Evolutionary conservation across 2,329 filamentous ascomycete genomes (phyloP).

Genomic region (Colletotrichum sp.): DNA sequence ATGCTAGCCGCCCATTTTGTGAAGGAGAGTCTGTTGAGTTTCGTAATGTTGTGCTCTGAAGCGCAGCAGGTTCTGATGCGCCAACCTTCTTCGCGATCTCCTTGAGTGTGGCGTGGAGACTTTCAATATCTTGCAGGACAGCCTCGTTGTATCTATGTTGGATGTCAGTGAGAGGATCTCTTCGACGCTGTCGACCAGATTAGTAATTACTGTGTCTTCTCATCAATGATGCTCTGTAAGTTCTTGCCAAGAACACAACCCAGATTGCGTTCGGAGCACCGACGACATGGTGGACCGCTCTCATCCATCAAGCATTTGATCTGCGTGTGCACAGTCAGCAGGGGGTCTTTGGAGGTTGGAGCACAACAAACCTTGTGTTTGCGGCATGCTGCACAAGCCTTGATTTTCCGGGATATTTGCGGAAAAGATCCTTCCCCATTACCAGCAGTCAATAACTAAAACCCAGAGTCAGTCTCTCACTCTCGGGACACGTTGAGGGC

Average conservation of each 20-base stretch:
- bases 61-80: background rate
- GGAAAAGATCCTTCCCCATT: constrained; percentile 25
- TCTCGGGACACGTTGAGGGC: background rate
- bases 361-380: constrained; percentile 40
- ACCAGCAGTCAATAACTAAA: constrained; percentile 15
- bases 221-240: constrained; percentile 45
- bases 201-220: constrained; percentile 39
- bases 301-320: constrained; percentile 48
- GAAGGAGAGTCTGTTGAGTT: constrained; percentile 4
- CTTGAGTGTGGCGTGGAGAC: constrained; percentile 10
- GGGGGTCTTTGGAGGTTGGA: background rate
- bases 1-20: background rate
- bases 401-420: constrained; percentile 43
- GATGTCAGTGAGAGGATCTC: background rate
- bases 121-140: constrained; percentile 20
- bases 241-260: constrained; percentile 45
- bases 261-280: constrained; percentile 40
- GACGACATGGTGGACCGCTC: constrained; percentile 39
- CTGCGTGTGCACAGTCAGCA: constrained; percentile 21
- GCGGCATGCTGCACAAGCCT: constrained; percentile 44
- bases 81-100: constrained; percentile 14
- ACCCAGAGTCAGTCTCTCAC: background rate
- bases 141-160: constrained; percentile 10
- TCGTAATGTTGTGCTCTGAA: background rate
- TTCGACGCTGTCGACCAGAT: background rate